phyloP scores from a whole-genome alignment of 1,139 yeast species.

The Saccharomyces hybrid region DNA sequence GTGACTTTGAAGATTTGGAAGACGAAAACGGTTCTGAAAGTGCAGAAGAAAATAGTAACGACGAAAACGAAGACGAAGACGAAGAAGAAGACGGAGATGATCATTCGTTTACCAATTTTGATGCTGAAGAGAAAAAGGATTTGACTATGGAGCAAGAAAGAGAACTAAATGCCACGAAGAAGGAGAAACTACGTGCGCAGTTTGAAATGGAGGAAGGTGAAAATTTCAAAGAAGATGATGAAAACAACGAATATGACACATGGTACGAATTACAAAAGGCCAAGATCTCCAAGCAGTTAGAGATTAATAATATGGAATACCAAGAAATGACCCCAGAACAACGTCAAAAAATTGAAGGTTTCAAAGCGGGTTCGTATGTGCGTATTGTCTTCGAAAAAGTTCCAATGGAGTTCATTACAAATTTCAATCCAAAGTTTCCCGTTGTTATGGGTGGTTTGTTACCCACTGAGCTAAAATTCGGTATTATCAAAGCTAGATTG shows the following conservation, averaged over 20 bases:
- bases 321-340: conserved; percentile 68
- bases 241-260: conserved; percentile 72
- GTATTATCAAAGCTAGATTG: conserved; percentile 84
- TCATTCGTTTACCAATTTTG: conserved; percentile 52
- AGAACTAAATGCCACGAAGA: conserved; percentile 75
- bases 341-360: conserved; percentile 81
- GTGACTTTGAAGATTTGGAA: conserved; percentile 77
- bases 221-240: conserved; percentile 67
- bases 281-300: conserved; percentile 91
- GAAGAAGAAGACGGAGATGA: conserved; percentile 32
- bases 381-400: conserved; percentile 73
- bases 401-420: conserved; percentile 86
- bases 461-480: conserved; percentile 87
- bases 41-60: conserved; percentile 25
- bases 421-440: conserved; percentile 79
- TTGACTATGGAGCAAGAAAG: conserved; percentile 62
- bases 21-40: conserved; percentile 30
- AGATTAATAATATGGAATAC: conserved; percentile 77
- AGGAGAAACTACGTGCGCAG: conserved; percentile 78
- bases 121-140: conserved; percentile 37
- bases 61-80: conserved; percentile 22
- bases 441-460: conserved; percentile 84
- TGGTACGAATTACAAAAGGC: conserved; percentile 98
- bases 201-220: conserved; percentile 84
- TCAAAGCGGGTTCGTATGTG: conserved; percentile 88